Conservation (phyloP, 768 basidiomycete species). For the Mycena rosella region DNA sequence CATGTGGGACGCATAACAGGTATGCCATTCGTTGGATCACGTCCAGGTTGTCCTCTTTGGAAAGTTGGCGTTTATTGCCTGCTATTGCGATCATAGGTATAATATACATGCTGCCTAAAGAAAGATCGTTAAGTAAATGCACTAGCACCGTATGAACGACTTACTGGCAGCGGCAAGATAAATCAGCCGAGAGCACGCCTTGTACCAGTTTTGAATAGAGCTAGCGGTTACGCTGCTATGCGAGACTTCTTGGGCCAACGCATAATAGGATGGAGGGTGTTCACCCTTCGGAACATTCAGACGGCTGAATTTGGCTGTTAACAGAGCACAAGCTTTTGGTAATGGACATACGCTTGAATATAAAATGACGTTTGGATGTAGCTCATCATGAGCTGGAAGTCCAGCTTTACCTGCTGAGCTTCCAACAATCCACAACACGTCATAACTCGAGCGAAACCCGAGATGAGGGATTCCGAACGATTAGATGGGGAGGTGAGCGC, state of each 20-base stretch:
- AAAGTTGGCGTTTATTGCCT: not conserved
- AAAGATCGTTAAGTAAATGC: not conserved
- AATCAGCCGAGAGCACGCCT: not conserved
- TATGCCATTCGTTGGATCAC: not conserved
- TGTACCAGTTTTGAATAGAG: not conserved
- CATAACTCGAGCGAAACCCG: not conserved
- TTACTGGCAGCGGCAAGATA: not conserved
- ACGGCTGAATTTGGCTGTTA: not conserved
- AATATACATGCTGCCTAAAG: slow-evolving; percentile 10
- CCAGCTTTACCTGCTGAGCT: not conserved
- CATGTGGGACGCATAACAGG: not conserved
- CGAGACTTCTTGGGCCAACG: not conserved
- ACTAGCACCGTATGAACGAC: not conserved
- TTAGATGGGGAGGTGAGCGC: too few relatives aligned
- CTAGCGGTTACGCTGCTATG: not conserved
- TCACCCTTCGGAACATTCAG: not conserved
- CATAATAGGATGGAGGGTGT: not conserved
- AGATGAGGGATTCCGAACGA: too few relatives aligned
- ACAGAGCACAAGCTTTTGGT: not conserved
- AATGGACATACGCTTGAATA: not conserved
- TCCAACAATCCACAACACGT: not conserved
- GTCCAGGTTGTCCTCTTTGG: not conserved
- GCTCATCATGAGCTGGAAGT: not conserved
- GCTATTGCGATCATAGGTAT: not conserved
- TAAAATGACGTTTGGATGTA: not conserved